A percentile compares a stretch with the other conserved stretches of the same genome.
Conservation (phyloP, 2,329 filamentous ascomycete genomes). For the Diaporthe citriasiana region DNA sequence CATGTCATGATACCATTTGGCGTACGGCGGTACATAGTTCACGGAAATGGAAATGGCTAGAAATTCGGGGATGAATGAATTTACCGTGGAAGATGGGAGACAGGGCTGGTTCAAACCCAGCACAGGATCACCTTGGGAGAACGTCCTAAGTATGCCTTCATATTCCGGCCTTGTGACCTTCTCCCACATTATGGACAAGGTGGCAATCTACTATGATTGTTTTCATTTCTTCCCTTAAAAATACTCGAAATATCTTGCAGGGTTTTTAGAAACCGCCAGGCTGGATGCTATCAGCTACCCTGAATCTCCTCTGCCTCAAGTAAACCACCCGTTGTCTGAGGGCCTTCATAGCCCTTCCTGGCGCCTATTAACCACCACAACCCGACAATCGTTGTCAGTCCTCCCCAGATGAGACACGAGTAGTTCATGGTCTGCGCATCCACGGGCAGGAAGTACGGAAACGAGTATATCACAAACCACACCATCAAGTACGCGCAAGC, state of each 20-base stretch:
- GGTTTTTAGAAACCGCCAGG: no score
- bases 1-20: background rate
- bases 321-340: constrained; percentile 42
- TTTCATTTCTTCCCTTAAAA: no score
- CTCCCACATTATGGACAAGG: background rate
- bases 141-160: background rate
- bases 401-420: constrained; percentile 59
- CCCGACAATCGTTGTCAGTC: constrained; percentile 55
- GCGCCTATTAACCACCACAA: constrained; percentile 58
- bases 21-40: background rate
- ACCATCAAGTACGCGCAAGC: constrained; percentile 68
- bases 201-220: background rate
- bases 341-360: constrained; percentile 44
- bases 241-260: no score
- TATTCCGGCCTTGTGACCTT: no score
- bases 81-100: no score
- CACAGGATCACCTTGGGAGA: no score
- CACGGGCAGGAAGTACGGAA: constrained; percentile 61
- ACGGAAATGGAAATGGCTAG: background rate
- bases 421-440: constrained; percentile 64
- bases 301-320: constrained; percentile 31
- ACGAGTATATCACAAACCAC: constrained; percentile 74
- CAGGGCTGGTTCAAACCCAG: no score
- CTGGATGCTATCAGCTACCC: background rate
- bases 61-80: background rate